phyloP scores from a whole-genome alignment of 2,329 filamentous ascomycete genomes.

The Arthrobotrys megalospora region DNA sequence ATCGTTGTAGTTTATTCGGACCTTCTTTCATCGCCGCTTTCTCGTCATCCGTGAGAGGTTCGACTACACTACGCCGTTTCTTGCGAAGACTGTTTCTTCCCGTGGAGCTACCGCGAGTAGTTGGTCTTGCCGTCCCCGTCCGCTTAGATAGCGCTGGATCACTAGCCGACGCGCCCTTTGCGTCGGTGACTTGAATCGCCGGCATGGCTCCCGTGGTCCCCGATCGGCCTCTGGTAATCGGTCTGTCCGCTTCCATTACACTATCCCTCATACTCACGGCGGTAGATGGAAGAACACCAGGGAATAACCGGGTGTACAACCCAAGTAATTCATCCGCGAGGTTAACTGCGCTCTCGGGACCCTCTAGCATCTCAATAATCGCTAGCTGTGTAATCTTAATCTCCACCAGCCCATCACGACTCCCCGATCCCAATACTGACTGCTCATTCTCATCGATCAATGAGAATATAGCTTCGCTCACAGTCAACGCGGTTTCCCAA shows the following conservation, averaged over 20 bases:
- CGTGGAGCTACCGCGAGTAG: conserved; percentile 47
- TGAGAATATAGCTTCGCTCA: conserved; percentile 92
- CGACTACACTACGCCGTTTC: conserved; percentile 42
- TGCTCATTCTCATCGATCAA: conserved; percentile 66
- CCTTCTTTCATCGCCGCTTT: conserved; percentile 20
- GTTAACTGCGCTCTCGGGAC: conserved; percentile 87
- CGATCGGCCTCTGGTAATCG: conserved; percentile 35
- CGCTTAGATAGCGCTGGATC: conserved; percentile 46
- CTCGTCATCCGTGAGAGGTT: conserved; percentile 54
- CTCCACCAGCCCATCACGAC: conserved; percentile 90
- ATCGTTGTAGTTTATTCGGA: conserved; percentile 45
- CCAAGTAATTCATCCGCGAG: conserved; percentile 86
- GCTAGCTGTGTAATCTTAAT: conserved; percentile 95
- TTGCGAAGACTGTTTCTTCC: conserved; percentile 50
- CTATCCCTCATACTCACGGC: conserved; percentile 46
- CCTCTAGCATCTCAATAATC: conserved; percentile 85
- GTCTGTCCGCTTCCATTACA: conserved; percentile 45
- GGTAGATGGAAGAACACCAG: conserved; percentile 38
- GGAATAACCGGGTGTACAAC: conserved; percentile 84
- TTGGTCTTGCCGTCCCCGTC: conserved; percentile 7
- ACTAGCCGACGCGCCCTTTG: conserved; percentile 36
- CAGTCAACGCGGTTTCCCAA: conserved; percentile 82
- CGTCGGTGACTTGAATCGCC: conserved; percentile 47
- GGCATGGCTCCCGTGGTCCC: conserved; percentile 33
- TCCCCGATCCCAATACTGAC: conserved; percentile 66